phyloP scores from a whole-genome alignment of 352 stramenopile genomes.

The Phytopythium chamaehyphon region DNA sequence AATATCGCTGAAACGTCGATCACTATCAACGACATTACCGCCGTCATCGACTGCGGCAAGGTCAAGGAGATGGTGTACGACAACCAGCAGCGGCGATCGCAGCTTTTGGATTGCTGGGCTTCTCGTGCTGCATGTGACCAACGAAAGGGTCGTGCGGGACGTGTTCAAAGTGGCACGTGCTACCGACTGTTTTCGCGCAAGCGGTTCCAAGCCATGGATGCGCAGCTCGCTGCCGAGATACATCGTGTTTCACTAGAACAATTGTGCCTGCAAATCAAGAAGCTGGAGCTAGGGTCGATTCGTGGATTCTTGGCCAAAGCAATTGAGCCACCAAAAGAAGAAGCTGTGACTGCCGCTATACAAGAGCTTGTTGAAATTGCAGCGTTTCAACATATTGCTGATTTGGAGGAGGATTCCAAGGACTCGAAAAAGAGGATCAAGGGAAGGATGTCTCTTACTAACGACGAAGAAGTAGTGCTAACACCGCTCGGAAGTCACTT shows the following conservation, averaged over 20 bases:
- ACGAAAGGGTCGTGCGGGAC: constrained; percentile 76
- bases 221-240: constrained; percentile 84
- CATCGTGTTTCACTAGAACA: constrained; percentile 84
- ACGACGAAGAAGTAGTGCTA: constrained; percentile 64
- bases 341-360: constrained; percentile 90
- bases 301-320: constrained; percentile 68
- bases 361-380: constrained; percentile 88
- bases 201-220: constrained; percentile 55
- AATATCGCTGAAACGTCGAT: constrained; percentile 91
- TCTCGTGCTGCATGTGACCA: constrained; percentile 80
- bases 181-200: constrained; percentile 73
- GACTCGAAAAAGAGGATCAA: constrained; percentile 9
- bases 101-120: constrained; percentile 80
- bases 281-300: constrained; percentile 72
- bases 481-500: constrained; percentile 92
- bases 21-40: constrained; percentile 86
- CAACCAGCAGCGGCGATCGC: constrained; percentile 54
- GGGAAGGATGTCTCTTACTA: constrained; percentile 2
- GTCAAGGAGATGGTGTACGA: constrained; percentile 90
- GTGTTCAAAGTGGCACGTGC: constrained; percentile 73
- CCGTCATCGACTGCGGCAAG: constrained; percentile 83
- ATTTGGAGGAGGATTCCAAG: constrained; percentile 2
- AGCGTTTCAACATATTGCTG: constrained; percentile 56
- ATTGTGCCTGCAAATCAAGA: constrained; percentile 86
- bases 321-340: constrained; percentile 90